Evolutionary conservation across 164 flowering plant species (phyloP), one percentile per base, ranked within the genome.

Genomic region (Taxillus chinensis): DNA sequence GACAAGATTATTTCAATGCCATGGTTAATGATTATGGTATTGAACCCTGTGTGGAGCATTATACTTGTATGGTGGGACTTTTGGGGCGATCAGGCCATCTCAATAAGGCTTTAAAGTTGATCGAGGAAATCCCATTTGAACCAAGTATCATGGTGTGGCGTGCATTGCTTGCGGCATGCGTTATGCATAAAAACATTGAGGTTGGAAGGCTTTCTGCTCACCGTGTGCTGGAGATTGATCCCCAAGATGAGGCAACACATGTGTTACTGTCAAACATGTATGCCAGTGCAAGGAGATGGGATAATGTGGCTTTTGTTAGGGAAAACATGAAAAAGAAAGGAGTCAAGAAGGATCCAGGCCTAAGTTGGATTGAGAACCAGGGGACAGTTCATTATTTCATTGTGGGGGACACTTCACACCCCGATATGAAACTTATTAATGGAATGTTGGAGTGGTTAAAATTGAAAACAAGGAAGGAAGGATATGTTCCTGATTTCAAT

Each of bases 91-190:
- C 75, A 10, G 92, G 95, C 62, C 72, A 72, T 66, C 85, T 90
- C 57, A 73, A 79, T 39, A 82, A 81, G 79, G 92, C 92, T 61
- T 53, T 77, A 56, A 81, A 81, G 71, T 66, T 85, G 70, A 84
- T 93, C 63, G 78, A 76, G 48, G 82, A 79, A 49, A 88, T 93
- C 42, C 86, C 97, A 16, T 75, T 63, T 62, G 74, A 83, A 70
- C 96, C 92, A 12, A 84, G 89, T 76, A 73, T 86, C 46, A 90
- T 88, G 98, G 72, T 84, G 5, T 88, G 97, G 95, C 79, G 97
- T 60, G 92, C 97, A 43, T 66, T 93, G 71, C 92, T 90, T 60
- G 87, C 92, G 43, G 90, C 95, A 41, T 93, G 92, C 63, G 83
- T 86, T 8, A 62, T 86, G 57, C 87, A 89, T 71, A 86, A 93